These are phyloP conservation scores for Aspergillus novofumigatus DNA, from an alignment of 2,329 filamentous ascomycete species.

Conservation along the genomic window DNA sequence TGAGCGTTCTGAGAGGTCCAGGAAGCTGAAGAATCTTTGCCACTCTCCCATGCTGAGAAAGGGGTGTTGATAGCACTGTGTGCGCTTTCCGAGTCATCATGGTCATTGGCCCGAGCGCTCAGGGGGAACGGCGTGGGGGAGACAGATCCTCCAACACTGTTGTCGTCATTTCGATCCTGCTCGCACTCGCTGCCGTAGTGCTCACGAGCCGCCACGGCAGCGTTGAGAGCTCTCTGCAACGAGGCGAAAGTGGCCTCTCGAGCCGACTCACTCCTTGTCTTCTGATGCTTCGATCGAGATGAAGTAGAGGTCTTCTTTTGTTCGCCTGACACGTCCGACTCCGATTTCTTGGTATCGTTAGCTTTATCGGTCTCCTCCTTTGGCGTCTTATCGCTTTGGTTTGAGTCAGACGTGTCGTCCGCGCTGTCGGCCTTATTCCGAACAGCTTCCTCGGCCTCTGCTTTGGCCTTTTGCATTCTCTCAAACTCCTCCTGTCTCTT, in stretches of 20 bases:
- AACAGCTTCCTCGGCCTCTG: slow-evolving; percentile 33
- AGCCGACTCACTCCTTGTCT: slow-evolving; percentile 35
- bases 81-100: slow-evolving; percentile 3
- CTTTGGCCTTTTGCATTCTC: slow-evolving; percentile 39
- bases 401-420: slow-evolving; percentile 21
- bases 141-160: slow-evolving; percentile 26
- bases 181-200: slow-evolving; percentile 23
- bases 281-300: slow-evolving; percentile 31
- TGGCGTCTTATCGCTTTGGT: slow-evolving; percentile 13
- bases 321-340: slow-evolving; percentile 16
- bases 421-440: slow-evolving; percentile 27
- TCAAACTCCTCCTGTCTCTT: slow-evolving; percentile 48
- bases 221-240: slow-evolving; percentile 42
- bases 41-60: slow-evolving; percentile 26
- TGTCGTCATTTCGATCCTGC: slow-evolving; percentile 16
- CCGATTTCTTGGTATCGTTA: slow-evolving; percentile 25
- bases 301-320: slow-evolving; percentile 17
- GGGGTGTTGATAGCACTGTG: slow-evolving; percentile 17
- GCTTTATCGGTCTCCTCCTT: slow-evolving; percentile 23
- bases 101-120: slow-evolving; percentile 12
- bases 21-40: slow-evolving; percentile 22
- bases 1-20: slow-evolving; percentile 28
- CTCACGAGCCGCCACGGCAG: slow-evolving; percentile 37
- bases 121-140: slow-evolving; percentile 24
- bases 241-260: slow-evolving; percentile 42